Percentiles rank a stretch among this genome's conserved stretches.
These are phyloP conservation scores for Penicillium olsonii DNA, from an alignment of 2,329 filamentous ascomycete species.

Conservation along the genomic window DNA sequence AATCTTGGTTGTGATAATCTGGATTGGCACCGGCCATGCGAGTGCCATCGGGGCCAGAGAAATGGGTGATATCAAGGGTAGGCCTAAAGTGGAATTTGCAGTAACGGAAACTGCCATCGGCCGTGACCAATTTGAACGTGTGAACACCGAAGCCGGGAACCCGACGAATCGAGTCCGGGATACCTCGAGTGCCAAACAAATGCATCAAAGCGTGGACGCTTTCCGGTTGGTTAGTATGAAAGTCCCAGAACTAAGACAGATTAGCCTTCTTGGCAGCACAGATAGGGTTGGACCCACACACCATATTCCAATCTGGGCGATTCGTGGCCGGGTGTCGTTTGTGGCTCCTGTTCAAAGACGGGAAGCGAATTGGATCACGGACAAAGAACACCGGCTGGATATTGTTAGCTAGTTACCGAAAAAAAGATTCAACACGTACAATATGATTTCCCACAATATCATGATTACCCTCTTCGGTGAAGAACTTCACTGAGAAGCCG, in stretches of 20 bases:
- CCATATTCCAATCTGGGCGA: constrained; percentile 63
- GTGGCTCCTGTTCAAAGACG: constrained; percentile 57
- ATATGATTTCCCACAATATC: constrained; percentile 29
- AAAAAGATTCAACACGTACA: constrained; percentile 5
- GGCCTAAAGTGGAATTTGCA: constrained; percentile 63
- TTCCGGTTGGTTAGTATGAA: constrained; percentile 59
- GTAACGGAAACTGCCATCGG: constrained; percentile 58
- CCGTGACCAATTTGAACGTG: constrained; percentile 32
- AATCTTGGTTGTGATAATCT: constrained; percentile 60
- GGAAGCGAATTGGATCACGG: constrained; percentile 47
- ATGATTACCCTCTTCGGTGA: constrained; percentile 54
- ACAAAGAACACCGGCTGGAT: constrained; percentile 46
- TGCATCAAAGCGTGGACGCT: constrained; percentile 62
- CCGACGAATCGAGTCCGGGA: constrained; percentile 38
- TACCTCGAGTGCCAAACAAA: constrained; percentile 63
- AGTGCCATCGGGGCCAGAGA: constrained; percentile 55
- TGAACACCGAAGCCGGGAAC: constrained; percentile 57
- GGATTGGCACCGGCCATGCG: constrained; percentile 56
- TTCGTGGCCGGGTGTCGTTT: constrained; percentile 67
- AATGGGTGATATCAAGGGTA: constrained; percentile 56
- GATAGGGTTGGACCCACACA: constrained; percentile 15
- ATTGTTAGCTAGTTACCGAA: constrained; percentile 1
- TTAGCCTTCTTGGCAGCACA: not conserved
- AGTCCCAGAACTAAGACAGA: constrained; percentile 60
- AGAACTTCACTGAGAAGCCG: constrained; percentile 55